A percentile compares a stretch with the other conserved stretches of the same genome.
Conservation (phyloP, 805 yeast species). For the Saturnispora sanitii region DNA sequence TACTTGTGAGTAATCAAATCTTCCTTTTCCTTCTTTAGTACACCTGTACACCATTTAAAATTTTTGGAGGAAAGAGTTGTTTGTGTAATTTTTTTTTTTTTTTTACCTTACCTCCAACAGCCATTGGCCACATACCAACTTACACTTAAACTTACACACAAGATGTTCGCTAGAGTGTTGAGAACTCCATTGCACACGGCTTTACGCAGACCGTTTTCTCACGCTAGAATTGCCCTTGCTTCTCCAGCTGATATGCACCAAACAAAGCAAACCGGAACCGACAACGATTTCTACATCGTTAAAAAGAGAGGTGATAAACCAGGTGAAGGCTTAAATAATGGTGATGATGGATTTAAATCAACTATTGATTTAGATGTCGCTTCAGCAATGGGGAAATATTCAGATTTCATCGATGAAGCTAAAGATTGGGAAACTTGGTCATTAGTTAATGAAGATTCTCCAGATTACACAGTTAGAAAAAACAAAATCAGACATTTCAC, state of each 20-base stretch:
- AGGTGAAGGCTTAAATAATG: constrained; percentile 14
- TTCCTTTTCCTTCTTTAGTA: no score
- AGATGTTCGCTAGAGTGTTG: constrained; percentile 13
- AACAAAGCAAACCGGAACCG: constrained; percentile 20
- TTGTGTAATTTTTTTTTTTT: no score
- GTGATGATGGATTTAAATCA: constrained; percentile 20
- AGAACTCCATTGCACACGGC: constrained; percentile 7
- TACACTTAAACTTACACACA: no score
- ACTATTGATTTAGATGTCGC: constrained; percentile 26
- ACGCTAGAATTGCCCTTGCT: constrained; percentile 7
- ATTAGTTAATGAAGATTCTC: constrained; percentile 27
- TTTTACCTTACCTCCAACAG: not conserved
- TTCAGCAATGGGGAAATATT: constrained; percentile 34
- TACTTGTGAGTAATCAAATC: no score
- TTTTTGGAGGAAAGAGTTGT: no score
- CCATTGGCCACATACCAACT: no score
- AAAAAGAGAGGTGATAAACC: constrained; percentile 23
- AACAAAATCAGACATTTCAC: constrained; percentile 75
- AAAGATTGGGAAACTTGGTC: constrained; percentile 29
- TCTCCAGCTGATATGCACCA: constrained; percentile 14
- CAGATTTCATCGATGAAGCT: constrained; percentile 26
- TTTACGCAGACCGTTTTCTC: constrained; percentile 3
- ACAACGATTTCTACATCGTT: constrained; percentile 25
- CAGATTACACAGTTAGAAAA: constrained; percentile 28
- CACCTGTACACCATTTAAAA: no score